Percentiles rank a stretch among this genome's conserved stretches.
phyloP scores from a whole-genome alignment of 805 yeast genomes.

The Pichia thaimueangensis region DNA sequence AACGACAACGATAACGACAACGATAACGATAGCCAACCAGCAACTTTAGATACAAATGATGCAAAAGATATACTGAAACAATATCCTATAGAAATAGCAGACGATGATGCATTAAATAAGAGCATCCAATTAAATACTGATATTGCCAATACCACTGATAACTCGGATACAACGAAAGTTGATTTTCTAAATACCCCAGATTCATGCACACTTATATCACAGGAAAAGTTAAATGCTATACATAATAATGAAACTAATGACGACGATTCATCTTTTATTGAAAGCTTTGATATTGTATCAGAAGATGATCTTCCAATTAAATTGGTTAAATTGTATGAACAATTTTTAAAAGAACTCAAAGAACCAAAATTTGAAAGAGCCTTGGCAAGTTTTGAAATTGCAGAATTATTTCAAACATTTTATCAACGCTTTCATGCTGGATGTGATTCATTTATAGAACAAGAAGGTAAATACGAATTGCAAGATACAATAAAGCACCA shows the following conservation, averaged over 20 bases:
- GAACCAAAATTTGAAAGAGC: conserved; percentile 33
- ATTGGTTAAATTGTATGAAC: conserved; percentile 21
- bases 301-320: conserved; percentile 25
- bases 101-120: not conserved
- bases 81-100: not conserved
- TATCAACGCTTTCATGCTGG: conserved; percentile 24
- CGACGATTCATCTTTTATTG: conserved; percentile 13
- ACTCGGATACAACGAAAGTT: not conserved
- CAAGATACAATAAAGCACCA: conserved; percentile 17
- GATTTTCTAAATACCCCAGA: not conserved
- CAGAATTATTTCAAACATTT: conserved; percentile 31
- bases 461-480: conserved; percentile 20
- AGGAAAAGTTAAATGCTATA: not conserved
- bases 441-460: conserved; percentile 16
- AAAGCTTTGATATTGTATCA: conserved; percentile 14
- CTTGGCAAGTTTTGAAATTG: conserved; percentile 30
- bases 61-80: not conserved
- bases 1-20: too few species aligned
- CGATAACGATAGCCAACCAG: conserved; percentile 1
- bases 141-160: not conserved
- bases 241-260: not conserved
- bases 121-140: too few species aligned
- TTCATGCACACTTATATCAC: not conserved
- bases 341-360: conserved; percentile 27
- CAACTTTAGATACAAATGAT: conserved; percentile 4